Percentiles rank a stretch among this genome's conserved stretches.
phyloP scores from a whole-genome alignment of 192 early-diverging fungal genomes.

The Chytriomyces sp. region DNA sequence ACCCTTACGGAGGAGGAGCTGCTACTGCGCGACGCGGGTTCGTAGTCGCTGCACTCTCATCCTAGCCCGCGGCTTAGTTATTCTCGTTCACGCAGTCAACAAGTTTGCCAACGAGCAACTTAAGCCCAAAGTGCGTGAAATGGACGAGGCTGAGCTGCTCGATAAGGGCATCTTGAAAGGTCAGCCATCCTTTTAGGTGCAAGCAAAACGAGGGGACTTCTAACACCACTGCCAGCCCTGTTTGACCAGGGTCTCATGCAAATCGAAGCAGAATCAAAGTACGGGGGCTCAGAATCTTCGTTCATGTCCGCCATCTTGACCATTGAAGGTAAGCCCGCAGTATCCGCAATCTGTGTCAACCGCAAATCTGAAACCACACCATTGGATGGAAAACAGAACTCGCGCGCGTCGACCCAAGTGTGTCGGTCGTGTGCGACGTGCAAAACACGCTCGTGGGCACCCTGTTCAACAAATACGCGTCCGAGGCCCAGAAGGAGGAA shows the following conservation, averaged over 20 bases:
- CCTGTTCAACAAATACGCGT: constrained; percentile 82
- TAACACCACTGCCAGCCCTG: background rate
- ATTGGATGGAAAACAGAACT: constrained; percentile 67
- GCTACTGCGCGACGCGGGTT: constrained; percentile 80
- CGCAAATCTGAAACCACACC: background rate
- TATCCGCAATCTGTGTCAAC: constrained; percentile 12
- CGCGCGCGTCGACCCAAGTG: constrained; percentile 92
- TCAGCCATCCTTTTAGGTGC: constrained; percentile 80
- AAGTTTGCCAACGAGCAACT: constrained; percentile 85
- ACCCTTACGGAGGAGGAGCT: constrained; percentile 86
- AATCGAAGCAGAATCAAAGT: constrained; percentile 79
- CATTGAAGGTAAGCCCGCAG: constrained; percentile 85
- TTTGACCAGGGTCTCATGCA: constrained; percentile 73
- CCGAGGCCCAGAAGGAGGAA: constrained; percentile 71
- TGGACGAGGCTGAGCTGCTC: constrained; percentile 90
- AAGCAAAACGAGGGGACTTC: constrained; percentile 38
- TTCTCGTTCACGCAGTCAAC: constrained; percentile 52
- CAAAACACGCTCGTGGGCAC: constrained; percentile 98
- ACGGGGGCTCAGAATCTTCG: constrained; percentile 79
- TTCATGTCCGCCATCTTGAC: constrained; percentile 82
- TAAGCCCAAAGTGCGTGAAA: constrained; percentile 79
- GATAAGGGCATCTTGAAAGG: constrained; percentile 79
- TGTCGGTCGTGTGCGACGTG: constrained; percentile 91
- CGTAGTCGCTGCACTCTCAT: background rate
- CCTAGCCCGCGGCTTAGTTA: background rate